Evolutionary conservation across 257 asterid genomes (phyloP).

Genomic region (Petrea volubilis): DNA sequence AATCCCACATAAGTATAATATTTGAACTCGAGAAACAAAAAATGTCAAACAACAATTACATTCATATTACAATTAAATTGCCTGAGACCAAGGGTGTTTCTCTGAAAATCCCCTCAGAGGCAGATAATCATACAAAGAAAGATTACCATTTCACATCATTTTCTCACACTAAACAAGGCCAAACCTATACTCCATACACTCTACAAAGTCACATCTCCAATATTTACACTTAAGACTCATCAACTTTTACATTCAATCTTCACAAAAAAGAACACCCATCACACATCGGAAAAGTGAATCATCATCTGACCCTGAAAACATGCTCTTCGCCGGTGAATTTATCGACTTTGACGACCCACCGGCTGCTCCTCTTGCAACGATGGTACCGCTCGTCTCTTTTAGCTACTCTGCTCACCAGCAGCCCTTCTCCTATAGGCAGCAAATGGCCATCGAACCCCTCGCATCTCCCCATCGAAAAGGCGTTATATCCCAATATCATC

Average conservation of each 20-base stretch:
- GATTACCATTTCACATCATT: neutral
- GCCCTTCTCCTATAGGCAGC: slow-evolving; percentile 73
- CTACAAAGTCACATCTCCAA: neutral
- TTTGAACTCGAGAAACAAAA: too few relatives aligned
- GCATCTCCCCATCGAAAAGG: slow-evolving; percentile 42
- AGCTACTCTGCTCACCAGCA: slow-evolving; percentile 51
- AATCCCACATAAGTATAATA: too few relatives aligned
- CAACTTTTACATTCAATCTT: neutral
- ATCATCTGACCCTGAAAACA: slow-evolving; percentile 52
- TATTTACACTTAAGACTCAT: neutral
- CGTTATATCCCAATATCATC: slow-evolving; percentile 67
- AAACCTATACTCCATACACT: neutral
- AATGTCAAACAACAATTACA: too few relatives aligned
- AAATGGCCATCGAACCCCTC: slow-evolving; percentile 29
- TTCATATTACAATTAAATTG: too few relatives aligned
- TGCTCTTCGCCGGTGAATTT: slow-evolving; percentile 66
- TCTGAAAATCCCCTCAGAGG: neutral
- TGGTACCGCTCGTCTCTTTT: neutral
- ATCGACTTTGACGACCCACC: slow-evolving; percentile 71
- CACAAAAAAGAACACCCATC: neutral
- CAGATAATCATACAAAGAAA: neutral
- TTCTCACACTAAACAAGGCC: neutral
- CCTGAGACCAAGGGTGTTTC: too few relatives aligned
- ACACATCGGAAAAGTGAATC: neutral
- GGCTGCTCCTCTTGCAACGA: slow-evolving; percentile 26